phyloP scores from a whole-genome alignment of 768 basidiomycete genomes.

The Lactifluus volemus region DNA sequence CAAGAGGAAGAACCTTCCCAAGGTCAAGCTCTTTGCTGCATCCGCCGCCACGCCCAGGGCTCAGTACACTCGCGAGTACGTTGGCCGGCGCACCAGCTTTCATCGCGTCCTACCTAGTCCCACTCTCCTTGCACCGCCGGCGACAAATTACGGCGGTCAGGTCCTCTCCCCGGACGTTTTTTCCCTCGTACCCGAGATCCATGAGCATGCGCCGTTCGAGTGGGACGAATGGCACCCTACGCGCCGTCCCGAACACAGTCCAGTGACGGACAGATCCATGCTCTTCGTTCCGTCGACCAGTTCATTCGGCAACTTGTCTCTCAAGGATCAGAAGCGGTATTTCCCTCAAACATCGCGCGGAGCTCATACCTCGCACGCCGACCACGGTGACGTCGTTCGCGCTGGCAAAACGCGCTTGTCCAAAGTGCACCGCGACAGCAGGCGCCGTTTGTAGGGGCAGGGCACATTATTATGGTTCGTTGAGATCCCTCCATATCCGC shows the following conservation, averaged over 20 bases:
- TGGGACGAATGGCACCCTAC: conserved; percentile 10
- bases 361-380: not conserved
- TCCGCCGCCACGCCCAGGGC: not conserved
- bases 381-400: not conserved
- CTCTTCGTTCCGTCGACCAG: conserved; percentile 2
- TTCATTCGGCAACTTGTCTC: not conserved
- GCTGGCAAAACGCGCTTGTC: not conserved
- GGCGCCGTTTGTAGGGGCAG: not conserved
- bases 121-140: conserved; percentile 5
- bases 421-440: not conserved
- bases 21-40: not conserved
- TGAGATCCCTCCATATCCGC: no score
- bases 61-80: conserved; percentile 3
- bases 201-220: not conserved
- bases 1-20: not conserved
- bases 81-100: not conserved
- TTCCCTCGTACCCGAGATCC: conserved; percentile 1
- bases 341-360: conserved; percentile 4
- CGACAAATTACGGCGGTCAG: not conserved
- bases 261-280: not conserved
- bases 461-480: no score
- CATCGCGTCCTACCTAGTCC: not conserved
- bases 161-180: not conserved
- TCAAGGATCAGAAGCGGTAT: not conserved
- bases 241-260: not conserved